A percentile compares a stretch with the other conserved stretches of the same genome.
phyloP scores from a whole-genome alignment of 1,139 yeast genomes.

The Lizanozyma gosingica region DNA sequence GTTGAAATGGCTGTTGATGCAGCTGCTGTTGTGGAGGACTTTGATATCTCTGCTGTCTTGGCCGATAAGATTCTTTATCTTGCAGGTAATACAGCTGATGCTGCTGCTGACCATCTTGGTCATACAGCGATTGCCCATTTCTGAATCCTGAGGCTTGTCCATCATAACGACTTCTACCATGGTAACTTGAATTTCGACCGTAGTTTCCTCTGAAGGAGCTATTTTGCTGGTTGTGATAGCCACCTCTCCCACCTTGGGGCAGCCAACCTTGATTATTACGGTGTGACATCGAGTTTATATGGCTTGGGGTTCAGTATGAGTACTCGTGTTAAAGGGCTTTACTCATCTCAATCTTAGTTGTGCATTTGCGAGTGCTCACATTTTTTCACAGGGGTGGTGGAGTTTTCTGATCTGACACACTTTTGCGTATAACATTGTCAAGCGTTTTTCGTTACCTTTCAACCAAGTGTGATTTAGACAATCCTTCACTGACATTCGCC shows the following conservation, averaged over 20 bases:
- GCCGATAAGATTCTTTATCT: too few relatives aligned
- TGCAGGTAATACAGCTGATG: background rate
- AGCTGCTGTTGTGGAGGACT: background rate
- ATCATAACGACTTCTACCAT: background rate
- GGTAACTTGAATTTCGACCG: background rate
- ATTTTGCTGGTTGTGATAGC: background rate
- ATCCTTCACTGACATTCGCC: conserved; percentile 24
- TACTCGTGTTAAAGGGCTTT: too few relatives aligned
- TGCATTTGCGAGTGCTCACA: background rate
- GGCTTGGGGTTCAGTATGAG: too few relatives aligned
- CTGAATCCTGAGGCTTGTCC: background rate
- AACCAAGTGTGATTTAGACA: conserved; percentile 39
- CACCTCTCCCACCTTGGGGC: background rate
- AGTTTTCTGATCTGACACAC: background rate
- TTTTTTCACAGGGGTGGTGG: too few relatives aligned
- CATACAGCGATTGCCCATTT: background rate
- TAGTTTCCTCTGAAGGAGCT: background rate
- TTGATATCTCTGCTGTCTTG: too few relatives aligned
- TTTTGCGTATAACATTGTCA: background rate
- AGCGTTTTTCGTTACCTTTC: conserved; percentile 15
- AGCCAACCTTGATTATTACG: background rate
- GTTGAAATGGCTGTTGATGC: background rate
- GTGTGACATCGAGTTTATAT: background rate
- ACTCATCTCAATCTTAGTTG: background rate
- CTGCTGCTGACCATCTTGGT: background rate